These are phyloP conservation scores for Botrytis aclada DNA, from an alignment of 2,329 filamentous ascomycete species.

Conservation along the genomic window DNA sequence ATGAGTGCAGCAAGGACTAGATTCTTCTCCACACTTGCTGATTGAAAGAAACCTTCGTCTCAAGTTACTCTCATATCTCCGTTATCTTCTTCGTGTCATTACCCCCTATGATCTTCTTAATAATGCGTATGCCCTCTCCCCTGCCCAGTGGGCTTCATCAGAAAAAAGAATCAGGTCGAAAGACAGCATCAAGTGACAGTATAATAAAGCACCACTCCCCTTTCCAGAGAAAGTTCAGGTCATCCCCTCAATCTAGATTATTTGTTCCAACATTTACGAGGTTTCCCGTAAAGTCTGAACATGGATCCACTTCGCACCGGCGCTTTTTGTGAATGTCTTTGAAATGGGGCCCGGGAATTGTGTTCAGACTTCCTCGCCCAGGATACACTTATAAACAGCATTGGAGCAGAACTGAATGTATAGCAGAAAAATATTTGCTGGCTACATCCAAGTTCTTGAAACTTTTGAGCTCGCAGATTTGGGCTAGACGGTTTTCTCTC, in stretches of 20 bases:
- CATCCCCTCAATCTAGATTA: not conserved
- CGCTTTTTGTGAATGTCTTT: not conserved
- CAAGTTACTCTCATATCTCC: not conserved
- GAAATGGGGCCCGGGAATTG: rapidly evolving
- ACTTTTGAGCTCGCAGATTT: no score
- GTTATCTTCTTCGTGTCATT: not conserved
- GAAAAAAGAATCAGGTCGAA: not conserved
- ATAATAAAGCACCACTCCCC: rapidly evolving
- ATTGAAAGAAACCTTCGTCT: not conserved
- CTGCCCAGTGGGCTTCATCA: not conserved
- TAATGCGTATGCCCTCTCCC: not conserved
- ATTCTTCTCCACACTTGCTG: not conserved
- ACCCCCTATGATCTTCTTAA: not conserved
- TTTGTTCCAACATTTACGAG: not conserved
- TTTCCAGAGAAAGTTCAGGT: rapidly evolving
- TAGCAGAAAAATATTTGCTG: rapidly evolving
- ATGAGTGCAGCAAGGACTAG: not conserved
- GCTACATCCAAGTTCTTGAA: not conserved
- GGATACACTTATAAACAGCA: not conserved
- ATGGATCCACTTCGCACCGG: not conserved
- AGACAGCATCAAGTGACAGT: rapidly evolving
- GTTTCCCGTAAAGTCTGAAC: not conserved
- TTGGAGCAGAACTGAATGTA: rapidly evolving
- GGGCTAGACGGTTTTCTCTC: no score
- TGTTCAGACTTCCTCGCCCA: not conserved